Evolutionary conservation across 768 basidiomycete species (phyloP), one percentile per base, ranked within the genome.

Genomic region (Fomitopsis serialis): DNA sequence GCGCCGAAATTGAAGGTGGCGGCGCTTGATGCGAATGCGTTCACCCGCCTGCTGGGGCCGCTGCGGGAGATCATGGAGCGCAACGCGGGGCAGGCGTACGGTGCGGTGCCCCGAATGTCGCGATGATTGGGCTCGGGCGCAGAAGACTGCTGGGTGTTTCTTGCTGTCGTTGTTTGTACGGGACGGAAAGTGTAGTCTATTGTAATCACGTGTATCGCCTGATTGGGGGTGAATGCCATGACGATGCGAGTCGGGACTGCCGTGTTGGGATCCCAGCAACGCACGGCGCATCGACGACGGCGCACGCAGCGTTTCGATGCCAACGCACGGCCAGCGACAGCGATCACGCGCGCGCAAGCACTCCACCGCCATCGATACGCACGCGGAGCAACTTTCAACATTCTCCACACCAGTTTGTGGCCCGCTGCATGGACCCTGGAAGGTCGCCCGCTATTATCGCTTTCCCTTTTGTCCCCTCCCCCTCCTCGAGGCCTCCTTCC

Each of bases 41-140:
- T 99, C 65, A 97, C 93, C 12, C 84, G 96, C 37, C 74, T 99
- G 42, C 81, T 99, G 29, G 96, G 96, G 3, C 93, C 94, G 21
- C 74, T 96, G 58, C 83, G 90, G 55, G 94, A 95, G 68, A 85
- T 93, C 65, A 92, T 95, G 91, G 91, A 92, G 65, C 81, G 92
- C 60, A 82, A 86, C 63, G 87, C 90, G n/a, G 89, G 86, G 21
- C 86, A 89, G 64, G 77, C 75, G 46, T 91, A 91, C 66, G 78
- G 77, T 2, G 45, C 55, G 42, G n/a, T 43, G 27, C 23, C 53
- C 22, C 52, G 54, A 29, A 51, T 58, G 27, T 52, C 52, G 32
- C 58, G 56, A n/a, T 61, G 57, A 59, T 48, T 42, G 13, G 15
- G 34, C 34, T 49, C 22, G 32, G n/a, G 9, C 25, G 19, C 6